These are phyloP conservation scores for Royoungia palumana DNA, from an alignment of 768 basidiomycete species.

Conservation along the genomic window DNA sequence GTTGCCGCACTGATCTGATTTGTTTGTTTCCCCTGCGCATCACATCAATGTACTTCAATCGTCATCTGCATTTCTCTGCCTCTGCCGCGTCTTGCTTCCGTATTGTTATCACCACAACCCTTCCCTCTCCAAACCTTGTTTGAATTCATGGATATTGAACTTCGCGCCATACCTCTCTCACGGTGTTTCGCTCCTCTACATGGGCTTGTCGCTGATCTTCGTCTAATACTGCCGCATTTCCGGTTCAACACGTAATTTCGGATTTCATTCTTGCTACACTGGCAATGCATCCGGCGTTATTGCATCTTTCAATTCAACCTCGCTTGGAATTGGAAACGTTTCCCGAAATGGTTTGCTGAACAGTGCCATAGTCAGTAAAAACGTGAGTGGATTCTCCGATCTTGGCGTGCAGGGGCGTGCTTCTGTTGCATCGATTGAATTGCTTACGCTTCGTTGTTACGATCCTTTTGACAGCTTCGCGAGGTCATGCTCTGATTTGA, in stretches of 20 bases:
- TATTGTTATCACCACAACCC: constrained; percentile 20
- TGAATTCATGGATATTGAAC: constrained; percentile 19
- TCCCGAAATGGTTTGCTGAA: constrained; percentile 6
- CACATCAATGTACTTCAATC: constrained; percentile 14
- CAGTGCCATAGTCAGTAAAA: constrained; percentile 67
- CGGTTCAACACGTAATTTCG: constrained; percentile 28
- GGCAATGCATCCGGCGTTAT: neutral
- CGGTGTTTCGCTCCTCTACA: constrained; percentile 8
- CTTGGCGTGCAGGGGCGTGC: neutral
- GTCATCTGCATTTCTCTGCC: constrained; percentile 2
- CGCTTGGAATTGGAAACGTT: constrained; percentile 13
- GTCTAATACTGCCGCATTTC: constrained; percentile 17
- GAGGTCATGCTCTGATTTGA: constrained; percentile 45
- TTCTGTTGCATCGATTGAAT: neutral
- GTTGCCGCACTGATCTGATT: constrained; percentile 32
- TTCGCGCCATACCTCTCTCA: constrained; percentile 6
- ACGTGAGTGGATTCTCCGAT: constrained; percentile 46
- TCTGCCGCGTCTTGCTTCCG: constrained; percentile 10
- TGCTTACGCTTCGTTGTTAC: neutral
- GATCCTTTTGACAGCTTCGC: constrained; percentile 40
- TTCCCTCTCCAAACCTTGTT: constrained; percentile 14
- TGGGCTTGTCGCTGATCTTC: constrained; percentile 13
- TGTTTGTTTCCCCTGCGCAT: constrained; percentile 17
- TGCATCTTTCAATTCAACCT: neutral
- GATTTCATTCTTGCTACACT: constrained; percentile 21